Percentiles rank a stretch among this genome's conserved stretches.
These are phyloP conservation scores for Aspergillus nidulans DNA, from an alignment of 495 filamentous ascomycete species.

Conservation along the genomic window DNA sequence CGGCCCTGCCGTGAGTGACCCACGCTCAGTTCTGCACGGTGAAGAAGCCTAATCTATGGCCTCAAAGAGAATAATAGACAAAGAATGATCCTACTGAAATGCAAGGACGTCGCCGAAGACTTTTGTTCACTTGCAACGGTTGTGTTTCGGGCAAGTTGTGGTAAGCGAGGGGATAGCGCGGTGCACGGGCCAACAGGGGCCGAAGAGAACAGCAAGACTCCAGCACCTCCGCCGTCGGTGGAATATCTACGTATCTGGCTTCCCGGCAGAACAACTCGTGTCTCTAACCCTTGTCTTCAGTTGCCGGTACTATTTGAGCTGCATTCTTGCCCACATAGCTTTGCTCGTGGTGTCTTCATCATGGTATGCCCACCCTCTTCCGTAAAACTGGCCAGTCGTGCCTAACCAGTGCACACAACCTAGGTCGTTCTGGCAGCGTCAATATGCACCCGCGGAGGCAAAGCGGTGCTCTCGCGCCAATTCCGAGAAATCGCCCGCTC, in stretches of 20 bases:
- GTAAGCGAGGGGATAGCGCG: slow-evolving; percentile 41
- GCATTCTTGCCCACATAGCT: not conserved
- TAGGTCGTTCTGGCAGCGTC: slow-evolving; percentile 98
- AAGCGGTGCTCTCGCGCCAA: slow-evolving; percentile 92
- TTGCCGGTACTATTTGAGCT: not conserved
- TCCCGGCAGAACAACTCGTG: slow-evolving; percentile 13
- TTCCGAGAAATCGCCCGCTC: slow-evolving; percentile 96
- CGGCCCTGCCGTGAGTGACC: not conserved
- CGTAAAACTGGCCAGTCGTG: slow-evolving; percentile 9
- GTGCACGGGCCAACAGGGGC: slow-evolving; percentile 36
- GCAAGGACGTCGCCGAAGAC: not conserved
- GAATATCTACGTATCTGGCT: slow-evolving; percentile 29
- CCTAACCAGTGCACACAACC: slow-evolving; percentile 27
- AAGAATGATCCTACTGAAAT: not conserved
- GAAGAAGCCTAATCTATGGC: not conserved
- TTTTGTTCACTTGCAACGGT: slow-evolving; percentile 9
- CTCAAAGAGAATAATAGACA: not conserved
- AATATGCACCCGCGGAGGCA: slow-evolving; percentile 96
- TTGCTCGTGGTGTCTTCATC: not conserved
- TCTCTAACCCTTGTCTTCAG: not conserved
- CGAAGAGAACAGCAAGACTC: slow-evolving; percentile 45
- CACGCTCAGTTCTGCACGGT: not conserved
- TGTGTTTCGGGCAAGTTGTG: slow-evolving; percentile 15
- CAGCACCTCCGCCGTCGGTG: slow-evolving; percentile 27
- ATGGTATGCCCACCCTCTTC: slow-evolving; percentile 17